Evolutionary conservation across 345 rosid species (phyloP), one percentile per base, ranked within the genome.

Genomic region (Pseudoturritis turrita): DNA sequence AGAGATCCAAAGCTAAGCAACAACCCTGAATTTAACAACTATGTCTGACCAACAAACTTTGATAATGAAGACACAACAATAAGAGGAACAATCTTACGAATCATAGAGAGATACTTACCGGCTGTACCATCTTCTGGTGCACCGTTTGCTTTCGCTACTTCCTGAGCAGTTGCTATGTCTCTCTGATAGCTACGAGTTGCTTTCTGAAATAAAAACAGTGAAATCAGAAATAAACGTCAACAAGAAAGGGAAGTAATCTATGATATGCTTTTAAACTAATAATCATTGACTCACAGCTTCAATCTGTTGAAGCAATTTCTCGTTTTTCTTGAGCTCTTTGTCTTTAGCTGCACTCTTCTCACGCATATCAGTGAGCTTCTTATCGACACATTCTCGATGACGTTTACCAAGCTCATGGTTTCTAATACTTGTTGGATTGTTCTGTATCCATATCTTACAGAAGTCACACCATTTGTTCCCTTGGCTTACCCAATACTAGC

Each of bases 381-480:
- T 82, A 25, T 84, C 74, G 10, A 91, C 98, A 81, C 73, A 79
- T 13, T 94, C 97, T 56, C 78, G 77, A 55, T 89, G 97, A 15
- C 95, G 92, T 58, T 81, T 81, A 72, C 98, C 98, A 26, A 94
- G 95, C 57, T 94, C 98, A 81, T 94, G 98, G 83, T 94, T 94
- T 68, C 95, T 82, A 31, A 94, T 89, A 65, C 97, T 91, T 11
- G 91, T 76, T 52, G 89, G 90, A 57, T 91, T 89, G 74, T 89
- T 91, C 44, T 96, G 80, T 50, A 89, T 63, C 74, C 71, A 94
- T 45, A 94, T 87, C 80, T 94, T 94, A 87, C 99, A 94, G 82
- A 88, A 87, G 31, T 94, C 96, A 29, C 99, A 94, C 97, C 96
- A 94, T 82, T 94, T 89, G 54, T 94, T 94, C 15, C 97, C 97